Evolutionary conservation across 2,329 filamentous ascomycete genomes (phyloP), one percentile per base, ranked within the genome.

Genomic region (Chrysosporium keratinophilum): DNA sequence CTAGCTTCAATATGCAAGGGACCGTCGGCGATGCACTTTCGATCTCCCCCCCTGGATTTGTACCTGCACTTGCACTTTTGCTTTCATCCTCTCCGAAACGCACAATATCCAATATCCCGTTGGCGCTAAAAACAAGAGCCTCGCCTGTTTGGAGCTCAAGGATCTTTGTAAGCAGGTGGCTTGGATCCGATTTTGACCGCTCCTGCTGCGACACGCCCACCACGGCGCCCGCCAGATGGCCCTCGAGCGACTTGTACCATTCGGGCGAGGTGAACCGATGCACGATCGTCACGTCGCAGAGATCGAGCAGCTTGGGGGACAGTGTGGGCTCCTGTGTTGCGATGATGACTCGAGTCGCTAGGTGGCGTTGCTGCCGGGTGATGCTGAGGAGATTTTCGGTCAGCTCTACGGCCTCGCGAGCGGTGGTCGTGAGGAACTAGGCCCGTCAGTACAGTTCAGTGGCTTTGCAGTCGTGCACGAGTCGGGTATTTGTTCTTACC

Each of bases 311-410:
- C 14, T 76, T 75, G 0, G 81, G 79, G 0, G 82, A 83, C 3
- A 90, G 75, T 0, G 84, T 87, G 0, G 86, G 87, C 61, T 91
- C 87, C 63, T 93, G 85, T 0, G 86, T 91, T 0, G 85, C 82
- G 33, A 91, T 82, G 41, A 91, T 64, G 3, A 89, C 74, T 0
- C 86, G 77, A 0, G 78, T 75, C 0, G 77, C 85, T 0, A 82
- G 68, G 62, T 91, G 87, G 0, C 85, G 80, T 65, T 91, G 85
- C 15, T 84, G 73, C 0, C 86, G 78, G 58, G 91, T 84, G 0
- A 79, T 77, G 0, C 74, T 72, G 0, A 87, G 71, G 0, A 90
- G 71, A 0, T 74, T 74, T 5, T 84, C 74, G 0, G 84, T 88
- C 28, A 90, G 74, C 0, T 70, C 71, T 1, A 70, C 64, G 1